phyloP scores from a whole-genome alignment of 192 early-diverging fungal species.

The Rhizoclosmatium globosum region DNA sequence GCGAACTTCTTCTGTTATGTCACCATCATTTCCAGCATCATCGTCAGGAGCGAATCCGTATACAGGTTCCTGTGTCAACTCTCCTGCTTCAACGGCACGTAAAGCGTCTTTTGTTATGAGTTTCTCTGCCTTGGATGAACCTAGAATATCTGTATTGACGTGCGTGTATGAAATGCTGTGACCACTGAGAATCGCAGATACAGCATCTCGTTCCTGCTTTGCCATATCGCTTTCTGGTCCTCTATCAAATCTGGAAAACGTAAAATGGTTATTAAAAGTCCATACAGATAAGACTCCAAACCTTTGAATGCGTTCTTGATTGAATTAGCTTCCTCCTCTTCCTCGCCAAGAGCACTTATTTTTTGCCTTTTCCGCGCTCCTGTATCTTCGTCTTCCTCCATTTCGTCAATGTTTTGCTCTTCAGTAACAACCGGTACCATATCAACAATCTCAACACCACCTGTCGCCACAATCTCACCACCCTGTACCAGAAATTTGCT shows the following conservation, averaged over 20 bases:
- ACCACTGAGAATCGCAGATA: background rate
- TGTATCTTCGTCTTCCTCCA: background rate
- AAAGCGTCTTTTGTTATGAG: constrained; percentile 1
- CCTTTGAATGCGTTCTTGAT: constrained; percentile 9
- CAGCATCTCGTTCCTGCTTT: background rate
- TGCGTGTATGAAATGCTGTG: constrained; percentile 1
- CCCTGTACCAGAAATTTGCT: background rate
- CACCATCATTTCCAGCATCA: background rate
- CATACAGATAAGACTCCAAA: background rate
- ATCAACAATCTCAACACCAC: constrained; percentile 4
- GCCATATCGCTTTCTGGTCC: background rate
- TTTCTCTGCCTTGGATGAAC: background rate
- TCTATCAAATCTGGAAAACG: background rate
- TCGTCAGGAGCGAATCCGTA: constrained; percentile 4
- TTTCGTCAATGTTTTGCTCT: background rate
- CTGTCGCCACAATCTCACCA: background rate
- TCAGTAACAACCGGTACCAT: background rate
- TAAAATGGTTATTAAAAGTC: background rate
- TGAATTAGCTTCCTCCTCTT: background rate
- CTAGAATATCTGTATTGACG: background rate
- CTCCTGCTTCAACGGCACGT: background rate
- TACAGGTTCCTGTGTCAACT: background rate
- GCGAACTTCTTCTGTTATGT: background rate
- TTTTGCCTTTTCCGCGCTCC: background rate
- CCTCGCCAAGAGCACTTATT: background rate